phyloP scores from a whole-genome alignment of 2,329 filamentous ascomycete genomes.

The Cladosporium sp. region DNA sequence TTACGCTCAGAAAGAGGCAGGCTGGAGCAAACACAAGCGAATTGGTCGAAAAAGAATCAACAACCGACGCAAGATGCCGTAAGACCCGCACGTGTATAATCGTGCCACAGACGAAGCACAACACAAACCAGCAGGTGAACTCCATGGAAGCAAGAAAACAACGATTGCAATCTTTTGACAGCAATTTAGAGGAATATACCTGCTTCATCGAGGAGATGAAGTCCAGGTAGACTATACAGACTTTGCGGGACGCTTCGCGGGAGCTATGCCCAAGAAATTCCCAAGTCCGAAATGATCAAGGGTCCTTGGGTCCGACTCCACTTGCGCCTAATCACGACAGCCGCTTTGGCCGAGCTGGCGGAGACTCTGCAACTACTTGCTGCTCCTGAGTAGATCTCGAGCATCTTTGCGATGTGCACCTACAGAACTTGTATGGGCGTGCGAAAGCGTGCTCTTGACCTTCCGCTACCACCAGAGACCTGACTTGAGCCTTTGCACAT shows the following conservation, averaged over 20 bases:
- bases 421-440: not conserved
- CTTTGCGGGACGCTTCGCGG: slow-evolving; percentile 11
- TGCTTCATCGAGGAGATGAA: slow-evolving; percentile 11
- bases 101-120: not conserved
- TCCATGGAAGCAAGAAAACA: not conserved
- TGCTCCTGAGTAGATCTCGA: not conserved
- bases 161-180: not conserved
- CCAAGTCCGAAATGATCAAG: not conserved
- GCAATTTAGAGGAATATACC: not conserved
- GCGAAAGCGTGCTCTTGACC: not conserved
- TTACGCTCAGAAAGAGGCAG: not conserved
- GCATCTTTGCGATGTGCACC: slow-evolving; percentile 3
- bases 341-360: not conserved
- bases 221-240: slow-evolving; percentile 12
- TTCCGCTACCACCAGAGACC: not conserved
- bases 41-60: not conserved
- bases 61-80: not conserved
- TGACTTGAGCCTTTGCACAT: not conserved
- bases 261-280: slow-evolving; percentile 11
- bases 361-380: not conserved
- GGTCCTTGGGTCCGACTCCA: not conserved
- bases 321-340: slow-evolving; percentile 9
- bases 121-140: not conserved
- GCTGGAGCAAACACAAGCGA: not conserved
- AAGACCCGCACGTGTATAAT: not conserved